Percentiles rank a stretch among this genome's conserved stretches.
phyloP scores from a whole-genome alignment of 1,139 yeast species.

The Candida sanyaensis region DNA sequence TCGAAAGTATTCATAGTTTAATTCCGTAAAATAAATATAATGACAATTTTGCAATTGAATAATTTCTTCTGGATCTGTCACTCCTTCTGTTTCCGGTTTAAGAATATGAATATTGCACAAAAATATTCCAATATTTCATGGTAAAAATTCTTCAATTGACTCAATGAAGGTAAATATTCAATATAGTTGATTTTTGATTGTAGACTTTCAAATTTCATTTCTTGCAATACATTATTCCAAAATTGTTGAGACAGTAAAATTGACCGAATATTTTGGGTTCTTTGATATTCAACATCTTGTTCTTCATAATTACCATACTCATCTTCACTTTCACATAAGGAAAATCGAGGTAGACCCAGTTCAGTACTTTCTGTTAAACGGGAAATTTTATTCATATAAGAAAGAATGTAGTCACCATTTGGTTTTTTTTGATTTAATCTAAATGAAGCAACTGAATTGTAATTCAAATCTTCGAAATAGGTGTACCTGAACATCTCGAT shows the following conservation, averaged over 20 bases:
- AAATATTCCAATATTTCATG: slow-evolving; percentile 30
- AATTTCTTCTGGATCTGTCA: slow-evolving; percentile 19
- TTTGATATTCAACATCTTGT: background rate
- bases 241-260: slow-evolving; percentile 26
- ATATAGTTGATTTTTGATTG: slow-evolving; percentile 23
- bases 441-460: slow-evolving; percentile 8
- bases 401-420: slow-evolving; percentile 9
- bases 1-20: slow-evolving; percentile 25
- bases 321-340: background rate
- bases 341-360: background rate
- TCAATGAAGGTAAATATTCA: slow-evolving; percentile 32
- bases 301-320: background rate
- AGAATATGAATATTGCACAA: slow-evolving; percentile 19
- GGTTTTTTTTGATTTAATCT: slow-evolving; percentile 4
- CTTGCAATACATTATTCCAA: slow-evolving; percentile 39
- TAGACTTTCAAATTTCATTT: slow-evolving; percentile 27
- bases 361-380: background rate
- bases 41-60: slow-evolving; percentile 19
- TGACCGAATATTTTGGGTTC: slow-evolving; percentile 1
- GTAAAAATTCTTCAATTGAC: slow-evolving; percentile 25
- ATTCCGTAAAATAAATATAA: slow-evolving; percentile 29
- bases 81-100: slow-evolving; percentile 15
- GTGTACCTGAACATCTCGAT: slow-evolving; percentile 22
- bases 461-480: slow-evolving; percentile 21
- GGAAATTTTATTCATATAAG: slow-evolving; percentile 14